Evolutionary conservation across 768 basidiomycete species (phyloP).

Genomic region (Cystofilobasidium macerans): DNA sequence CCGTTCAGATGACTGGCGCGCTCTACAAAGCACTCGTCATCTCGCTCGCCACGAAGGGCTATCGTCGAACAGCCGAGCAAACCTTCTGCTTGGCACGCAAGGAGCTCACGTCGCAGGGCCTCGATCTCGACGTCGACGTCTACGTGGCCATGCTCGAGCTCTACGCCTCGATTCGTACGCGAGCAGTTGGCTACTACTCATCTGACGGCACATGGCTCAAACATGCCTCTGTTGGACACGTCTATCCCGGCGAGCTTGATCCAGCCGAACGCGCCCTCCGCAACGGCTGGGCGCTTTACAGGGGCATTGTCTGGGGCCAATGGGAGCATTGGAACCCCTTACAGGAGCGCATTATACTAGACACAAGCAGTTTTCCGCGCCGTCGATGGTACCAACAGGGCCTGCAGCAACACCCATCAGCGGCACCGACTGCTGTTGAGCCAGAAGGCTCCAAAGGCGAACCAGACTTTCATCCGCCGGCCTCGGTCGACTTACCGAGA

Average conservation of each 20-base stretch:
- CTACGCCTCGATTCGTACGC: not conserved
- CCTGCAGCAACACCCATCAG: too few relatives aligned
- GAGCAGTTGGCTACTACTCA: not conserved
- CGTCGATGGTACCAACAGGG: not conserved
- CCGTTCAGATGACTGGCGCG: not conserved
- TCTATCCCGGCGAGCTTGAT: not conserved
- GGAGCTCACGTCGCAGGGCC: not conserved
- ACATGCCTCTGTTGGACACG: not conserved
- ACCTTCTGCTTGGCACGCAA: constrained; percentile 3
- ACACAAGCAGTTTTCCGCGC: not conserved
- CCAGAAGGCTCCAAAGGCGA: not conserved
- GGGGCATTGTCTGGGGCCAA: constrained; percentile 8
- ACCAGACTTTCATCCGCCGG: not conserved
- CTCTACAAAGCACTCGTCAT: not conserved
- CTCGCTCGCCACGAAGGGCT: not conserved
- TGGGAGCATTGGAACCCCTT: constrained; percentile 7
- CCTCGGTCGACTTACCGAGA: not conserved
- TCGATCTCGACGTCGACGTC: not conserved
- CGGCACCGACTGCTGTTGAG: not conserved
- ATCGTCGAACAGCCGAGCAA: not conserved
- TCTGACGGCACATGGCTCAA: not conserved
- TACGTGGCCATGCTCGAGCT: not conserved
- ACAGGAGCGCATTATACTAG: not conserved
- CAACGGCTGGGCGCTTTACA: constrained; percentile 6
- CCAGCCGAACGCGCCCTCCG: not conserved